Conservation (phyloP, 805 yeast species). For the Metschnikowia cubensis region DNA sequence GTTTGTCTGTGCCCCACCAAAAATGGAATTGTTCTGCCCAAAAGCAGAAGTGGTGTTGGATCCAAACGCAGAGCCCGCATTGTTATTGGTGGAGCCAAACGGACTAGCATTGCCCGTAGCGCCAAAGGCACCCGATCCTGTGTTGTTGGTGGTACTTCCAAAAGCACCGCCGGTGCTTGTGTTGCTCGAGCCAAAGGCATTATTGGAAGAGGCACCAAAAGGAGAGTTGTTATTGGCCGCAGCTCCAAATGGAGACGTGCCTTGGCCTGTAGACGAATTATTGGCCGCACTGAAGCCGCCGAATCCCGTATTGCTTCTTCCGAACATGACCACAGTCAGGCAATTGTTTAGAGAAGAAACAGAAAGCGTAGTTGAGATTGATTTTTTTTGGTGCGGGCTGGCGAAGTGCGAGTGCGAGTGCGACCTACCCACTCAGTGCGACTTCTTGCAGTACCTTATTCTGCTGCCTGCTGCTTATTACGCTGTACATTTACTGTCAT, state of each 20-base stretch:
- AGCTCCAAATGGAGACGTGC: constrained; percentile 15
- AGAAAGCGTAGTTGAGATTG: not conserved
- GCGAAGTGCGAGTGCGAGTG: not conserved
- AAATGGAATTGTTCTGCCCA: constrained; percentile 25
- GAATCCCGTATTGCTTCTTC: constrained; percentile 47
- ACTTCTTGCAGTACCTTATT: no score
- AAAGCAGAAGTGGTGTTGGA: constrained; percentile 19
- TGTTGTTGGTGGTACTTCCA: constrained; percentile 18
- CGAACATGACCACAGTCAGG: constrained; percentile 37
- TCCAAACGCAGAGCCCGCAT: constrained; percentile 38
- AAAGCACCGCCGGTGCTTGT: constrained; percentile 26
- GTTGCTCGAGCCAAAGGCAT: constrained; percentile 20
- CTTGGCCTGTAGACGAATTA: constrained; percentile 3
- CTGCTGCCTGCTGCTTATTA: no score
- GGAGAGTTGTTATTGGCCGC: constrained; percentile 15
- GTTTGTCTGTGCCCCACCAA: constrained; percentile 18
- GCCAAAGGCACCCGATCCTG: constrained; percentile 13
- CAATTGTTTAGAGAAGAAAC: not conserved
- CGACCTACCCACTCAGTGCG: not conserved
- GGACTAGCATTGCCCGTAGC: constrained; percentile 4
- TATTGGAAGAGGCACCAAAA: constrained; percentile 14
- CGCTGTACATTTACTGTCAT: no score
- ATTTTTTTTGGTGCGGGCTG: constrained; percentile 1
- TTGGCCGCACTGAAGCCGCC: constrained; percentile 43
- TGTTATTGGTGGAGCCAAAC: constrained; percentile 17